A percentile compares a stretch with the other conserved stretches of the same genome.
Conservation (phyloP, 1,284 basidiomycete species). For the Rhodotorula sp. region DNA sequence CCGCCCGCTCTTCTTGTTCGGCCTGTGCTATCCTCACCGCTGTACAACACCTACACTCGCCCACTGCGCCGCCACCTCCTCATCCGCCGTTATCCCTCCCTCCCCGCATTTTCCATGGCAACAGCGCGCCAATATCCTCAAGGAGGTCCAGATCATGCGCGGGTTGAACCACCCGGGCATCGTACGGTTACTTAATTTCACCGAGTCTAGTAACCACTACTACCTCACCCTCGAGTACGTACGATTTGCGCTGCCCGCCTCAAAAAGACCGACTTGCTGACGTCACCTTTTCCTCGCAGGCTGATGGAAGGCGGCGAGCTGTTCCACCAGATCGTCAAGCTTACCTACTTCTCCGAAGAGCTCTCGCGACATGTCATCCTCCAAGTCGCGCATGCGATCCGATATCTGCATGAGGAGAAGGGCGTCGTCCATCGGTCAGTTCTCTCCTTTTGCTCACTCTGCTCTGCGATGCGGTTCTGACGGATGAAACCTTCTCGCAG, state of each 20-base stretch:
- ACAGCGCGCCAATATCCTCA: conserved; percentile 95
- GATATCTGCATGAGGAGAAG: conserved; percentile 94
- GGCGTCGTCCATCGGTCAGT: conserved; percentile 86
- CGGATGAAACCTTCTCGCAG: conserved; percentile 42
- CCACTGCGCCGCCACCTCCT: conserved; percentile 15
- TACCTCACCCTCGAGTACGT: conserved; percentile 79
- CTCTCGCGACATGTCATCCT: conserved; percentile 93
- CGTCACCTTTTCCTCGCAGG: conserved; percentile 46
- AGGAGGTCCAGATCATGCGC: conserved; percentile 99
- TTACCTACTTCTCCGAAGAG: conserved; percentile 97
- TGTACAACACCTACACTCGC: background rate
- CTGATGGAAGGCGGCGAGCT: conserved; percentile 97
- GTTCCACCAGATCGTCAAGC: conserved; percentile 99
- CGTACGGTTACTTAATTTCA: conserved; percentile 83
- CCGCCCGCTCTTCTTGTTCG: conserved; percentile 2
- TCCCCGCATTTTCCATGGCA: conserved; percentile 35
- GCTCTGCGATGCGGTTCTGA: background rate
- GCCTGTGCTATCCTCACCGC: background rate
- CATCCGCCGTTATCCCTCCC: conserved; percentile 11
- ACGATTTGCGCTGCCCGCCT: too few species aligned
- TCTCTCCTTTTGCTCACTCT: too few species aligned
- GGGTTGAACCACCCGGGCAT: conserved; percentile 85
- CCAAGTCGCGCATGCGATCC: conserved; percentile 93
- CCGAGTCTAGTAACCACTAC: conserved; percentile 89
- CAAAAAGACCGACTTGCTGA: background rate